A percentile compares a stretch with the other conserved stretches of the same genome.
Conservation (phyloP, 2,329 filamentous ascomycete genomes). For the Eurotiales sp. region DNA sequence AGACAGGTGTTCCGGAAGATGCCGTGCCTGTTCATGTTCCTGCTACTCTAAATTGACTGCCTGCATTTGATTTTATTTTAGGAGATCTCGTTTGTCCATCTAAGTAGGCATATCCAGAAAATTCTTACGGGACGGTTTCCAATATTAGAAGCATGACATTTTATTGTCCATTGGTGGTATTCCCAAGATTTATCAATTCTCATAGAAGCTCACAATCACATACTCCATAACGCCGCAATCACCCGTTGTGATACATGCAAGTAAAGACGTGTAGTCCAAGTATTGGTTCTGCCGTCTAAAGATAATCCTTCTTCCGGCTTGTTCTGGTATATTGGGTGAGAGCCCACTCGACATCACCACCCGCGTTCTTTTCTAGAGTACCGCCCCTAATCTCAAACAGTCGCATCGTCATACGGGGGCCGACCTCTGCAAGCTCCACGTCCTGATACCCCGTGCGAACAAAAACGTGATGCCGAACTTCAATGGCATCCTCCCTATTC, state of each 20-base stretch:
- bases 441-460: conserved; percentile 87
- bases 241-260: conserved; percentile 12
- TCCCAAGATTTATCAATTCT: background rate
- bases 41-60: too few species aligned
- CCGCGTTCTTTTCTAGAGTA: conserved; percentile 81
- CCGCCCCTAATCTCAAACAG: conserved; percentile 89
- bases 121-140: too few species aligned
- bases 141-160: background rate
- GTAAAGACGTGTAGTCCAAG: background rate
- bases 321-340: conserved; percentile 94
- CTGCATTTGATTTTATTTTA: background rate
- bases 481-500: conserved; percentile 82
- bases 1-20: background rate
- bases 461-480: conserved; percentile 91
- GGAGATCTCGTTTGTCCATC: background rate
- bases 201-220: background rate
- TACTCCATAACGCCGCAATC: conserved; percentile 12
- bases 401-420: conserved; percentile 95
- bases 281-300: conserved; percentile 47
- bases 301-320: conserved; percentile 90
- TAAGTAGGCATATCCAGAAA: too few species aligned
- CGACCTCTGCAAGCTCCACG: conserved; percentile 84
- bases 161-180: background rate
- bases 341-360: conserved; percentile 95
- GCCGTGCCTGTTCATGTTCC: background rate